Base-by-base conservation (phyloP, 2,329 filamentous ascomycete genomes). In the Colletotrichum sojae region DNA sequence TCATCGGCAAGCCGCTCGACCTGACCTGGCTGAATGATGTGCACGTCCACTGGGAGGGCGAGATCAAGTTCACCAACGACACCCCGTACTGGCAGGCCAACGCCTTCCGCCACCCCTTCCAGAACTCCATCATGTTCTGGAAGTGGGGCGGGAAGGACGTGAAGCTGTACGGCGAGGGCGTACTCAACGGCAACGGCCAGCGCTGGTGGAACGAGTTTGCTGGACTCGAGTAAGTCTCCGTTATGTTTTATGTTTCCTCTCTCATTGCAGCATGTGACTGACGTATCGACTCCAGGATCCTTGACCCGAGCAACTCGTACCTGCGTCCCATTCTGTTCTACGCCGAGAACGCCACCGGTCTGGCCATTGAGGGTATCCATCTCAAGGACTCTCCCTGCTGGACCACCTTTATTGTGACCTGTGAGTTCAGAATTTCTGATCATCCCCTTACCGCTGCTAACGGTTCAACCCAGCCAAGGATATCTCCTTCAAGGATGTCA, bases 121-220 rank as follows among this genome's bases (percentile, higher is more conserved):
- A 92, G 71, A 91, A 92, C 72, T 85, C 86, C 5, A 90, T 88
- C 0, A 88, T 88, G 2, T 92, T 92, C 82, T 92, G 90, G 83
- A 85, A 89, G 75, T 84, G 91, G 45, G 90, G 90, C 48, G 91
- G 91, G 36, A 81, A 85, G 20, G 89, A 92, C 73, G 89, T 92
- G 27, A 90, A 90, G 70, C 83, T 92, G 65, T 92, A 90, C 71
- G 66, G 70, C 20, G 67, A 71, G 45, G 88, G 89, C 51, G 88
- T 84, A 10, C 78, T 91, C 0, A 86, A 92, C 75, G 90, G 90
- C 40, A 90, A 90, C 70, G 89, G 89, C 1, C 68, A 71, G 53
- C 82, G 83, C 6, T 91, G 89, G 90, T 92, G 91, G 74, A 88
- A 91, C 72, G 78, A 88, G 25, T 91, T 89, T 72, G 87, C 88